Evolutionary conservation across 2,329 filamentous ascomycete species (phyloP).

Genomic region (Trichoderma asperellum): DNA sequence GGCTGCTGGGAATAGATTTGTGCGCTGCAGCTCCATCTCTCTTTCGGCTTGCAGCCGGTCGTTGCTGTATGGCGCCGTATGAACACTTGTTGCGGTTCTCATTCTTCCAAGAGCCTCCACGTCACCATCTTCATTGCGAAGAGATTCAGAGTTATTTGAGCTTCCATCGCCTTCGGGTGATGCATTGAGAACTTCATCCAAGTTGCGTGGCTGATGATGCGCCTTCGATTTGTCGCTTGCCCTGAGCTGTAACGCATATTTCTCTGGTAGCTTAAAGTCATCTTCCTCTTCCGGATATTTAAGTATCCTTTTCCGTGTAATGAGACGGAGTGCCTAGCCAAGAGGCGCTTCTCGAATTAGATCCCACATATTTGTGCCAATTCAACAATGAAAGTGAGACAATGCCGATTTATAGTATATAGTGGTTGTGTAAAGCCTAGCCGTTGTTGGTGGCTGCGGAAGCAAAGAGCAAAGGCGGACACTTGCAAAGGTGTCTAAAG

Average conservation of each 20-base stretch:
- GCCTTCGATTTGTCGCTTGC: background rate
- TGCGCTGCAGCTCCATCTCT: slow-evolving; percentile 1
- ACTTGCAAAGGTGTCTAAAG: background rate
- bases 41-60: slow-evolving; percentile 5
- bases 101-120: background rate
- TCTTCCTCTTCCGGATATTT: slow-evolving; percentile 12
- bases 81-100: background rate
- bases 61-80: slow-evolving; percentile 7
- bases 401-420: background rate
- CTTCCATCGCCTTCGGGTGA: background rate
- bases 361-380: background rate
- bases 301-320: slow-evolving; percentile 4
- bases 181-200: background rate
- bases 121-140: background rate
- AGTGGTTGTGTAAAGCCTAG: background rate
- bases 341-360: slow-evolving; percentile 7
- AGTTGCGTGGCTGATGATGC: background rate
- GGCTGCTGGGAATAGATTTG: slow-evolving; percentile 7
- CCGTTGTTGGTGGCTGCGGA: background rate
- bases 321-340: background rate
- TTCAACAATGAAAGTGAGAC: background rate
- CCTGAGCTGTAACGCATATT: background rate
- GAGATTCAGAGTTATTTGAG: background rate
- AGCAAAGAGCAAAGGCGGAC: background rate
- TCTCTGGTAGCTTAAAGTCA: background rate